Conservation (phyloP, 371 early-diverging fungal genomes). For the Rhizopus stolonifer region DNA sequence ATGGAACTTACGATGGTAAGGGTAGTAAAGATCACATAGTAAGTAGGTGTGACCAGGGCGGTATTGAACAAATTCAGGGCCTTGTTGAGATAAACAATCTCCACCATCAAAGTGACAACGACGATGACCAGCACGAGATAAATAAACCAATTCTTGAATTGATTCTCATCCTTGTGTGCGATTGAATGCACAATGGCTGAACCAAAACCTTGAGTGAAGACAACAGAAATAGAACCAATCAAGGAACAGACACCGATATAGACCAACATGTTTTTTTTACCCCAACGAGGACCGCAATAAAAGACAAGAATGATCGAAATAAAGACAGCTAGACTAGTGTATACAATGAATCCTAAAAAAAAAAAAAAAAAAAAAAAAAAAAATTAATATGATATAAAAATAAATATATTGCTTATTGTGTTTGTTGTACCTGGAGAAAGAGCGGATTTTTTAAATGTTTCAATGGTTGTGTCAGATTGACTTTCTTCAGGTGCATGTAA, state of each 20-base stretch:
- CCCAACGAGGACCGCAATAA: constrained; percentile 81
- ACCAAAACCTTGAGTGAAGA: constrained; percentile 90
- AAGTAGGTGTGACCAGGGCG: constrained; percentile 88
- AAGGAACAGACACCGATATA: constrained; percentile 86
- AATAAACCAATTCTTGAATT: constrained; percentile 86
- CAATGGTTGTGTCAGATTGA: constrained; percentile 70
- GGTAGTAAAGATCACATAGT: constrained; percentile 94
- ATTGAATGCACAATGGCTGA: constrained; percentile 88
- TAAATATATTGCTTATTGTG: no score
- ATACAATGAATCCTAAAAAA: constrained; percentile 73
- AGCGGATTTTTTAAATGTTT: constrained; percentile 75
- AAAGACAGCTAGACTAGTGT: constrained; percentile 66
- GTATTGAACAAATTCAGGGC: constrained; percentile 93
- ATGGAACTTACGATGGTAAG: constrained; percentile 89
- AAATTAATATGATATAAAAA: no score
- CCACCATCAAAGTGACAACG: constrained; percentile 73
- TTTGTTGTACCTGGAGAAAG: constrained; percentile 63
- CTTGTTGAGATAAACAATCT: constrained; percentile 96
- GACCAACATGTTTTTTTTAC: constrained; percentile 81
- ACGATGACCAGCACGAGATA: constrained; percentile 82
- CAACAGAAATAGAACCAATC: constrained; percentile 90
- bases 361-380: not conserved
- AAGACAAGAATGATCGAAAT: constrained; percentile 68
- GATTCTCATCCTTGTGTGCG: constrained; percentile 69
- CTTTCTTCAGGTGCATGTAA: constrained; percentile 90